Evolutionary conservation across 768 basidiomycete species (phyloP), one percentile per base, ranked within the genome.

Genomic region (Punctularia strigosozonata): DNA sequence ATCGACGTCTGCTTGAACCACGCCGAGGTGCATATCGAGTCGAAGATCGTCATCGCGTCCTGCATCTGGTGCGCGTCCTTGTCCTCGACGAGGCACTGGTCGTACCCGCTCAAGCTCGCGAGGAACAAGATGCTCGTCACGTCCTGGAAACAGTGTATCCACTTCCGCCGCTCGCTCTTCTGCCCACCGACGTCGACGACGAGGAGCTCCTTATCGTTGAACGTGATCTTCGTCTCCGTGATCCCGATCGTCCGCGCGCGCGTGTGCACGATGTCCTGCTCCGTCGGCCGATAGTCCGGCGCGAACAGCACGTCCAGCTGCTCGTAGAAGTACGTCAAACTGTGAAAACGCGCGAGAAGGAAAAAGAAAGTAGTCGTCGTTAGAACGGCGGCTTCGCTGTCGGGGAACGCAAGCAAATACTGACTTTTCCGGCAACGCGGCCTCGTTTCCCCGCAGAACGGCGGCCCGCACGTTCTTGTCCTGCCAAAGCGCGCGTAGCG

Each of bases 21-120:
- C 37, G 63, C 62, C 13, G 63, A 64, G 35, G 65, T 62, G 44
- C 63, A 64, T 43, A 68, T 65, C 3, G 62, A 64, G 31, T 68
- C 65, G 48, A 64, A 68, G 10, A 68, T 57, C n/a, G 62, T 56
- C 46, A 68, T 52, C 8, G 64, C 60, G 39, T 68, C 65, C 39
- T 63, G 55, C 65, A 68, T 66, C 50, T 64, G 65, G 44, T 68
- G 66, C 28, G 58, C 57, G 46, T 62, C 58, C 48, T 55, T 55
- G 44, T 67, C 65, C 42, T 67, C 65, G 10, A 65, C 56, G 28
- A 67, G 46, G 46, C 61, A 62, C 36, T 64, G 58, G 38, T 66
- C 64, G 46, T 68, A 68, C 30, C 65, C 66, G 20, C 58, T 58
- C 20, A 66, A 39, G 13, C 61, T 55, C 26, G 63, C 62, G 4